Percentiles rank a stretch among this genome's conserved stretches.
phyloP scores from a whole-genome alignment of 169 alveolate species.

The Plasmodium malariae region DNA sequence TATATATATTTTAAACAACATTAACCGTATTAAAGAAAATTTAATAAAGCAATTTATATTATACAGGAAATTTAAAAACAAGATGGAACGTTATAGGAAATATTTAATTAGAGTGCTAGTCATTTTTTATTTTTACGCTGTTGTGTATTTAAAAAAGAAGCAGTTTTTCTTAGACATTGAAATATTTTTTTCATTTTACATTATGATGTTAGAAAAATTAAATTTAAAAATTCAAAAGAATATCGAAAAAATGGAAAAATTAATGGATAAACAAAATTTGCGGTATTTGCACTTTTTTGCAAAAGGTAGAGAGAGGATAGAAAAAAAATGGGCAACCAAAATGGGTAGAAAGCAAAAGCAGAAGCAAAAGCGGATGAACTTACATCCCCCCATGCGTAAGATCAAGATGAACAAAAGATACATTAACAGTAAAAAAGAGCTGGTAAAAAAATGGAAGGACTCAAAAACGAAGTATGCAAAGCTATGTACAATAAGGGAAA shows the following conservation, averaged over 20 bases:
- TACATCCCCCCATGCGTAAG: too few relatives aligned
- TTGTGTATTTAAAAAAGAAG: conserved; percentile 27
- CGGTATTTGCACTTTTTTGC: conserved; percentile 6
- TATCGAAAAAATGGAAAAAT: conserved; percentile 15
- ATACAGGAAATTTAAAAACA: conserved; percentile 30
- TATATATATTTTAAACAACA: conserved; percentile 14
- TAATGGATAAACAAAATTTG: conserved; percentile 4
- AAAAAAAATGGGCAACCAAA: background rate
- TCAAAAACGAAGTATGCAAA: background rate
- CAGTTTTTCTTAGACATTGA: conserved; percentile 34
- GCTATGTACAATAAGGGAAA: background rate
- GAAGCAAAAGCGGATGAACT: too few relatives aligned
- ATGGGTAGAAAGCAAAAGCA: background rate
- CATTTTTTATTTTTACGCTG: conserved; percentile 40
- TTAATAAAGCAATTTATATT: conserved; percentile 30
- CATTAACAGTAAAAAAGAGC: background rate
- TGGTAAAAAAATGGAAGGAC: background rate
- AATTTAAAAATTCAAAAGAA: conserved; percentile 22
- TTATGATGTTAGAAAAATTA: conserved; percentile 48
- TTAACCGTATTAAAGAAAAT: conserved; percentile 15
- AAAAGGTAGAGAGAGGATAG: background rate
- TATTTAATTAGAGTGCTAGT: conserved; percentile 20
- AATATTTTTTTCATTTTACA: conserved; percentile 59
- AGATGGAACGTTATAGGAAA: conserved; percentile 7
- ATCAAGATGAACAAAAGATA: too few relatives aligned